These are phyloP conservation scores for Helicostylum pulchrum DNA, from an alignment of 192 early-diverging fungal species.

Conservation along the genomic window DNA sequence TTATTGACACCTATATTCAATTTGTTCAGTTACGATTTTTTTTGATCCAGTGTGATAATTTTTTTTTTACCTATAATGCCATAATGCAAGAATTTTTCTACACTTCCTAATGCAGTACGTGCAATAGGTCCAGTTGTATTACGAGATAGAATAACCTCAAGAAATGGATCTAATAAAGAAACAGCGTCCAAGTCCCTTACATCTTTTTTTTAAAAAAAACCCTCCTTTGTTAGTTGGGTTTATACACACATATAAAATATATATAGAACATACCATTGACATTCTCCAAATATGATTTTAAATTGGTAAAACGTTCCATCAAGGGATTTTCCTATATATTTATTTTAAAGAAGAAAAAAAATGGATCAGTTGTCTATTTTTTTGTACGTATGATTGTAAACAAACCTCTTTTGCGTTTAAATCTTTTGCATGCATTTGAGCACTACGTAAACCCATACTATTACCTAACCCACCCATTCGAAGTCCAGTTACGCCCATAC, in stretches of 20 bases:
- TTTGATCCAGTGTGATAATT: not conserved
- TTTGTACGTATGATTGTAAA: not conserved
- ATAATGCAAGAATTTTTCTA: constrained; percentile 89
- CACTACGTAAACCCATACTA: constrained; percentile 54
- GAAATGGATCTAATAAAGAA: constrained; percentile 81
- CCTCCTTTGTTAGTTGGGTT: not conserved
- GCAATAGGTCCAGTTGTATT: constrained; percentile 96
- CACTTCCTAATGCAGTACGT: constrained; percentile 80
- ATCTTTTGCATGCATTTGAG: constrained; percentile 40
- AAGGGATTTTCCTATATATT: constrained; percentile 57
- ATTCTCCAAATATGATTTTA: constrained; percentile 56
- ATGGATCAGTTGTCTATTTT: not conserved
- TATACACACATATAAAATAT: not conserved
- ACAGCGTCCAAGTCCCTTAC: constrained; percentile 62
- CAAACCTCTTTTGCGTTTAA: constrained; percentile 47
- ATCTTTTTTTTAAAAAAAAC: constrained; percentile 38
- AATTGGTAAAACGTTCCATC: constrained; percentile 65
- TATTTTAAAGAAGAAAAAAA: not conserved
- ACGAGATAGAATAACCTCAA: constrained; percentile 88
- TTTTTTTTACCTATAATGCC: constrained; percentile 58
- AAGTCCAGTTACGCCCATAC: constrained; percentile 53
- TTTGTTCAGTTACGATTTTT: not conserved
- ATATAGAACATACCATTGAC: constrained; percentile 38
- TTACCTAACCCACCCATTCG: constrained; percentile 56
- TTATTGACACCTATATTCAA: constrained; percentile 33